These are phyloP conservation scores for Calonectria pauciramosa DNA, from an alignment of 2,329 filamentous ascomycete species.

Conservation along the genomic window DNA sequence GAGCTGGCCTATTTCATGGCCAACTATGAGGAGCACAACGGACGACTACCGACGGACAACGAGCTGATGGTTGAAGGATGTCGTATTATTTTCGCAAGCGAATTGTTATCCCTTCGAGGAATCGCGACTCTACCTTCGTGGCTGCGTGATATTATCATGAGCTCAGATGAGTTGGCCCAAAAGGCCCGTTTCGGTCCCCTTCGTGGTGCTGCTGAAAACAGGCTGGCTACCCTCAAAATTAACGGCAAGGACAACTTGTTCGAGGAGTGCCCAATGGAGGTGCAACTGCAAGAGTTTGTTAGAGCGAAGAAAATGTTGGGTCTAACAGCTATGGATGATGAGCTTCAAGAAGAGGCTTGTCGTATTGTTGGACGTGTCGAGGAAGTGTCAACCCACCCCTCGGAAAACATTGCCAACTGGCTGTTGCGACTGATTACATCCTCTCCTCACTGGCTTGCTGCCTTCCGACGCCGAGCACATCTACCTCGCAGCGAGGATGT, in stretches of 20 bases:
- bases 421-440: slow-evolving; percentile 65
- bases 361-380: slow-evolving; percentile 71
- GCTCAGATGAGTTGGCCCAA: slow-evolving; percentile 56
- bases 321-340: slow-evolving; percentile 70
- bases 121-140: slow-evolving; percentile 60
- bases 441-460: slow-evolving; percentile 67
- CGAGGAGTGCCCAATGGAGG: slow-evolving; percentile 68
- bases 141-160: slow-evolving; percentile 72
- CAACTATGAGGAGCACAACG: slow-evolving; percentile 59
- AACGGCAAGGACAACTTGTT: slow-evolving; percentile 72
- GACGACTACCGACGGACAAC: slow-evolving; percentile 60
- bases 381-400: slow-evolving; percentile 62
- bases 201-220: slow-evolving; percentile 60
- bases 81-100: slow-evolving; percentile 68
- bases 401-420: slow-evolving; percentile 68
- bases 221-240: slow-evolving; percentile 64
- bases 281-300: slow-evolving; percentile 68
- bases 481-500: slow-evolving; percentile 71
- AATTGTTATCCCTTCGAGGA: slow-evolving; percentile 59
- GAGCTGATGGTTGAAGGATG: slow-evolving; percentile 72
- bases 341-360: slow-evolving; percentile 72
- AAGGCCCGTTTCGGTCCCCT: slow-evolving; percentile 64
- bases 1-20: slow-evolving; percentile 68
- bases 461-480: slow-evolving; percentile 69
- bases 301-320: slow-evolving; percentile 65